Evolutionary conservation across 2,329 filamentous ascomycete species (phyloP).

Genomic region (Curvularia spicifera): DNA sequence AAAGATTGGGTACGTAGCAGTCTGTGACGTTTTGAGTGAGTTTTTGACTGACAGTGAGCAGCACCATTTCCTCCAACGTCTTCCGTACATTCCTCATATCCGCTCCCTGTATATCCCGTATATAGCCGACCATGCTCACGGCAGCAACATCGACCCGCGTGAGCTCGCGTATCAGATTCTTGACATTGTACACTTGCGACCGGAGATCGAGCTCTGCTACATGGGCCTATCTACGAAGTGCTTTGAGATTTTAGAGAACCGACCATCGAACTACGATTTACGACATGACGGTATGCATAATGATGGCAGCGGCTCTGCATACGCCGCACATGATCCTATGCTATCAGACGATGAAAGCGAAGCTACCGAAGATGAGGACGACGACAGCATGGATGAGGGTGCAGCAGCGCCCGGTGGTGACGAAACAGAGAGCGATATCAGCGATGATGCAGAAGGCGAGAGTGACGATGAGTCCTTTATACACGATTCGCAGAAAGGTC

Average conservation of each 20-base stretch:
- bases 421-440: constrained; percentile 41
- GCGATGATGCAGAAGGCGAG: constrained; percentile 51
- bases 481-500: constrained; percentile 56
- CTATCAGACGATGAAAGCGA: constrained; percentile 48
- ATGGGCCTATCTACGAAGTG: constrained; percentile 79
- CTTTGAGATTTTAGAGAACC: constrained; percentile 77
- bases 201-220: constrained; percentile 78
- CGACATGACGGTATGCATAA: constrained; percentile 40
- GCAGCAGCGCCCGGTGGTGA: constrained; percentile 58
- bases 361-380: constrained; percentile 55
- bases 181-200: constrained; percentile 77
- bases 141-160: constrained; percentile 63
- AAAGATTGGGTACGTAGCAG: constrained; percentile 72
- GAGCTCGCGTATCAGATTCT: constrained; percentile 79
- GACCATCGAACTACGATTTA: constrained; percentile 54
- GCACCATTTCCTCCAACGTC: constrained; percentile 79
- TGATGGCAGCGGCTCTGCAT: constrained; percentile 32
- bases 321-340: constrained; percentile 39
- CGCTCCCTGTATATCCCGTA: constrained; percentile 74
- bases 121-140: constrained; percentile 67
- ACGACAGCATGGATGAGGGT: constrained; percentile 58
- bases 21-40: neutral
- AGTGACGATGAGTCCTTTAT: constrained; percentile 60
- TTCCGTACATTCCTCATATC: constrained; percentile 73
- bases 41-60: constrained; percentile 44